Base-by-base conservation (phyloP, 495 filamentous ascomycete species). In the Penicillium daleae region DNA sequence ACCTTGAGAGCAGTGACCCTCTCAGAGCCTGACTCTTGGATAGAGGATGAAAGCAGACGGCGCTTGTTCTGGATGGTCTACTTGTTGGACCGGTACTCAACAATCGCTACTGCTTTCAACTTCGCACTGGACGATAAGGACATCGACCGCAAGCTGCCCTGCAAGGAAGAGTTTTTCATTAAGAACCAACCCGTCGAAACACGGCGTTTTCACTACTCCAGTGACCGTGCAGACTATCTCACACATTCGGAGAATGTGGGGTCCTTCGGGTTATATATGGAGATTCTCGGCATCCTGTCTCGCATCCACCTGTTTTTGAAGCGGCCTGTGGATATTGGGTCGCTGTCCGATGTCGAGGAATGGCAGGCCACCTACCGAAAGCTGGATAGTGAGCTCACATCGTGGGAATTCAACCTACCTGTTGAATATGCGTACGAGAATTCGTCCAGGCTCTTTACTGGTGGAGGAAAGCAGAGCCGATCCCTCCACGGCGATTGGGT, bases 11-110 rank as follows among this genome's bases (percentile, higher is more conserved):
- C 91, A 17, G 91, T 92, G 74, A 86, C 91, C 19, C 79, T 96
- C 1, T 89, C 92, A 0, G 92, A 95, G 49, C 81, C 92, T 0
- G 88, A 88, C 37, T 90, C 91, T 49, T 96, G 91, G 78, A 89
- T 94, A 60, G 92, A 97, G 71, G 92, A 96, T 54, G 92, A 97
- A 68, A 88, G 91, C 49, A 80, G 91, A 42, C 81, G 92, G 42
- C 81, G 92, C 7, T 77, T 96, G 1, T 96, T 97, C 78, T 97
- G 92, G 92, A 93, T 92, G 90, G 88, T 96, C 29, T 97, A 95
- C 68, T 71, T 96, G 29, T 81, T 97, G 35, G 92, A 97, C 74
- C 83, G 93, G 42, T 96, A 95, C 66, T 92, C 92, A 1, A 96
- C 92, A 1, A 85, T 96, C 49, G 88, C 91, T 0, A 97, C 92